Base-by-base conservation (phyloP, 805 yeast species). In the Pichia phayaonensis region DNA sequence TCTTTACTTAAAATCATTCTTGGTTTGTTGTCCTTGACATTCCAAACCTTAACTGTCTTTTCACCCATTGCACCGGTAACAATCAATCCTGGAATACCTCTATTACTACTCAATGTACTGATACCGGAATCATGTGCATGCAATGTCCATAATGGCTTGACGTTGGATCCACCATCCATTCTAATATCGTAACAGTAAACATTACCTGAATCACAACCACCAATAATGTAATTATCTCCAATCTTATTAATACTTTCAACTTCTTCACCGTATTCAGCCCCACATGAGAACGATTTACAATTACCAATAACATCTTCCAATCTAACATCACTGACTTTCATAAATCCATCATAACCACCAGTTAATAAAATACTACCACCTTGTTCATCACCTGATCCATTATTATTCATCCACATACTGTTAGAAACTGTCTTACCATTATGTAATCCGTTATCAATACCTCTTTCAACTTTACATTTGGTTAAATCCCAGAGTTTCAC, bases 81-180 rank as follows among this genome's bases (percentile, higher is more conserved):
- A 62, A 94, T 67, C 74, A 87, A 70, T 20, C 92, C 94, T 24
- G 83, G 82, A 31, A 89, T 65, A 62, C 72, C 77, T 24, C 65
- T 63, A 69, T 88, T 90, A 38, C 83, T 76, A 57, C 84, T 84
- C 58, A 94, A 75, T 2, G 92, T 75, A 5, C 97, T 84, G 54
- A 94, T 84, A 54, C 96, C 97, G 2, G 95, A 79, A 69, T 94
- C 98, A 66, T 94, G 99, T 2, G 98, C 98, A 67, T 94, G 96
- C 59, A 94, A 74, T 2, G 96, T 88, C 99, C 99, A 94, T 31
- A 92, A 61, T 20, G 97, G 90, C 56, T 76, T 77, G 51, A 74
- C 71, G 44, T 74, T 76, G 6, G 38, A 34, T 46, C 70, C 71
- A 24, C 24, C 44, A n/a, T 44, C 54, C 27, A 44, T 49, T 66